Percentiles rank a stretch among this genome's conserved stretches.
These are phyloP conservation scores for Lunularia cruciata DNA, from an alignment of 225 moss, liverwort and hornwort species.

Conservation along the genomic window DNA sequence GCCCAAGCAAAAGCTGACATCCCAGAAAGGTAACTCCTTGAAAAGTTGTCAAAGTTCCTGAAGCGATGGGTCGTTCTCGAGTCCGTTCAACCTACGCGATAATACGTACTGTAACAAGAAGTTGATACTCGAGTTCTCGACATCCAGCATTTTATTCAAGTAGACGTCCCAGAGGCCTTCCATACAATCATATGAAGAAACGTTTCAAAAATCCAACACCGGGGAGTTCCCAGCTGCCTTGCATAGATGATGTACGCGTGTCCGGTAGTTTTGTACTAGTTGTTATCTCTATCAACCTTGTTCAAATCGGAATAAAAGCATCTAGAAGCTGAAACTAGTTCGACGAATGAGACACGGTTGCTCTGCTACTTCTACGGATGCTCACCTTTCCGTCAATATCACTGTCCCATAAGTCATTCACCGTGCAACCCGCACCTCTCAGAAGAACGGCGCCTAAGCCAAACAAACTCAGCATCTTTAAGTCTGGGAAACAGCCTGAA, in stretches of 20 bases:
- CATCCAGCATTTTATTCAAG: too few relatives aligned
- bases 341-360: neutral
- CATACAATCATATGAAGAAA: too few relatives aligned
- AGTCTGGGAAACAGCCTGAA: constrained; percentile 65
- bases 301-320: neutral
- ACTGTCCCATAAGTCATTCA: constrained; percentile 94
- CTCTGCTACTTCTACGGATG: neutral
- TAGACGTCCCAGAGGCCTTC: too few relatives aligned
- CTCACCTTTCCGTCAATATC: constrained; percentile 85
- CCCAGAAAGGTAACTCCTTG: constrained; percentile 88
- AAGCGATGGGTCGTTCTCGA: constrained; percentile 74
- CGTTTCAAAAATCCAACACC: too few relatives aligned
- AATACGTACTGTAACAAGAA: constrained; percentile 18
- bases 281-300: too few relatives aligned
- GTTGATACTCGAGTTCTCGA: neutral
- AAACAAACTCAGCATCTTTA: constrained; percentile 67
- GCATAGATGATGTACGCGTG: too few relatives aligned
- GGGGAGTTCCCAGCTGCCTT: too few relatives aligned
- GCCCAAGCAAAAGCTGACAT: constrained; percentile 73
- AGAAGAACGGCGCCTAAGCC: constrained; percentile 86
- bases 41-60: constrained; percentile 72
- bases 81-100: constrained; percentile 82
- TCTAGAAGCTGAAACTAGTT: neutral
- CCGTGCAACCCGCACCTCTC: constrained; percentile 97
- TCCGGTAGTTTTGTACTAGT: too few relatives aligned